Base-by-base conservation (phyloP, 2,329 filamentous ascomycete species). In the Aspergillus unguis region DNA sequence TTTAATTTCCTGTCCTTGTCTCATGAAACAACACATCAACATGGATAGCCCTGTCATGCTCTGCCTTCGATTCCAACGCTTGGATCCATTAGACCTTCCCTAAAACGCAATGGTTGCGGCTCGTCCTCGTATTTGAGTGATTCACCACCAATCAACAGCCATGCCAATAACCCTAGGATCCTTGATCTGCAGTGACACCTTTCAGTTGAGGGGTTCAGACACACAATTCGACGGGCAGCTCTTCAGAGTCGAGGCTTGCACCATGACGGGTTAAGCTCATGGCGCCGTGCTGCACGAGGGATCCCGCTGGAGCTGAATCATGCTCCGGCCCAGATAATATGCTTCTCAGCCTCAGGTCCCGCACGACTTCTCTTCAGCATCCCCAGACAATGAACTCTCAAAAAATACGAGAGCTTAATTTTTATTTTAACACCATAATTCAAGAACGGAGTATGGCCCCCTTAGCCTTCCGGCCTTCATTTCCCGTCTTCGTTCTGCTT, bases 361-460 rank as follows among this genome's bases (percentile, higher is more conserved):
- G 17, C 17, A 17, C 17, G 17, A 17, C 17, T 17, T 17, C 17
- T 17, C 17, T 17, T 17, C 17, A 17, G 17, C 17, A 17, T 17
- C 17, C 17, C 17, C 17, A 17, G 17, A 17, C 17, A 17, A 17
- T 17, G 17, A 17, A 17, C 17, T 17, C 17, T 17, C 17, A 17
- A 17, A 17, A 17, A 17, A 17, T 17, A 17, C 17, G 17, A 17
- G 17, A 17, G 17, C 17, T 17, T 17, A 17, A 17, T 17, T 17
- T 17, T 17, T 35, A 5, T 3, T 25, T 27, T 25, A 27, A 41
- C 4, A 41, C 4, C 5, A 8, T 10, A 4, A 10, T 25, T 9
- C 26, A 31, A 17, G 40, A 5, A 48, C 44, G 17, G 7, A 31
- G 9, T 10, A 58, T 58, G 56, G 38, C 41, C 28, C 50, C 33